Base-by-base conservation (phyloP, 257 asterid species). In the Paulownia fortunei region DNA sequence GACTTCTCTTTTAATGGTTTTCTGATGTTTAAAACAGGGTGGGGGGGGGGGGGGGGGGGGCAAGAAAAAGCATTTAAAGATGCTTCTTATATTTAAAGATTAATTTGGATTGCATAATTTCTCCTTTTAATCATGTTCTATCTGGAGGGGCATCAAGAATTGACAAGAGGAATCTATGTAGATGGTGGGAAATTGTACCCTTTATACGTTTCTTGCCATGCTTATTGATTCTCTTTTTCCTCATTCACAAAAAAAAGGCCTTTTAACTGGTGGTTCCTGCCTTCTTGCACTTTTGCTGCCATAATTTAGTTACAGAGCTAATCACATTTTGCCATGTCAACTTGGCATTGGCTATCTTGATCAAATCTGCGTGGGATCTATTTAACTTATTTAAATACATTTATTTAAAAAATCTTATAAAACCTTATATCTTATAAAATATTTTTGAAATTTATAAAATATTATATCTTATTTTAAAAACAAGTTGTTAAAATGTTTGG, bases 151-250 rank as follows among this genome's bases (percentile, higher is more conserved):
- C 58, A 64, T 81, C 69, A 42, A 61, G 23, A 78, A 39, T 69
- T 74, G 55, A 71, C 73, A 54, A 63, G 52, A 34, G 41, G 86
- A 83, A 80, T 83, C 59, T 49, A 21, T 76, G 46, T 47, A 34
- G 13, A 44, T 61, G 66, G 24, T 69, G 36, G 81, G 19, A 69
- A 54, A 49, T 26, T 44, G 69, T n/a, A 49, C 66, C 76, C 72
- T 83, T 83, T 82, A 79, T 79, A 41, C 83, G 51, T 69, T 74
- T 69, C 78, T 79, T 73, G 51, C 83, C 49, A 51, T 78, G 11
- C 60, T 73, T 78, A 73, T n/a, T n/a, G n/a, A n/a, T 73, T 73
- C 71, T 72, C 68, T 61, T 64, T 71, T 16, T 21, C 27, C 30
- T 64, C 42, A 27, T 73, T 49, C 42, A 8, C 4, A 36, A 24